Conservation (phyloP, 805 yeast species). For the Saccharomycopsis sp. region DNA sequence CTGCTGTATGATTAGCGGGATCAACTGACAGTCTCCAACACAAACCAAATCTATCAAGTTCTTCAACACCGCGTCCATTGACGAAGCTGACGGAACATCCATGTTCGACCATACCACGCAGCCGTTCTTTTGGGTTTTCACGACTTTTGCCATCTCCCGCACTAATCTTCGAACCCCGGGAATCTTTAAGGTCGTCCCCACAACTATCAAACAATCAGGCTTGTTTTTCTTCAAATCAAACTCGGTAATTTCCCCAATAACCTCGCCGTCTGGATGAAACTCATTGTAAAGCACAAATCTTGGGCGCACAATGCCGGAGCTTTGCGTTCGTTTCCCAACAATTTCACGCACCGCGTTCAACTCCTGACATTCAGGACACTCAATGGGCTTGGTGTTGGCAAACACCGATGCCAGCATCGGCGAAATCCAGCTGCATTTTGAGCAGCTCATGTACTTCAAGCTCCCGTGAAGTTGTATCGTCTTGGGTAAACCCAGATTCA, state of each 20-base stretch:
- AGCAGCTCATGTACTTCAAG: slow-evolving; percentile 60
- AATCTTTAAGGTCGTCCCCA: slow-evolving; percentile 79
- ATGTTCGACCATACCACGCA: slow-evolving; percentile 53
- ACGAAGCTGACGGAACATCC: slow-evolving; percentile 44
- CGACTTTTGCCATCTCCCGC: slow-evolving; percentile 1
- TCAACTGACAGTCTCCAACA: slow-evolving; percentile 55
- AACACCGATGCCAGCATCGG: slow-evolving; percentile 47
- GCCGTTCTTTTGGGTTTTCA: slow-evolving; percentile 38
- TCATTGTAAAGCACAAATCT: slow-evolving; percentile 66
- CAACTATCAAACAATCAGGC: slow-evolving; percentile 73
- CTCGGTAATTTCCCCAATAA: slow-evolving; percentile 68
- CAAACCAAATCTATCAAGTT: slow-evolving; percentile 46
- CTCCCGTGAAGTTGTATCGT: slow-evolving; percentile 84
- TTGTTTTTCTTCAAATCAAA: slow-evolving; percentile 45
- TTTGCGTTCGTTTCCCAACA: slow-evolving; percentile 60
- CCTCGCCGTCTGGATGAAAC: slow-evolving; percentile 79
- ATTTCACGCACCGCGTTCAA: slow-evolving; percentile 44
- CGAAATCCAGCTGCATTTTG: slow-evolving; percentile 58
- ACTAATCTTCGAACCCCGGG: slow-evolving; percentile 64
- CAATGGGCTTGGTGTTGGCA: slow-evolving; percentile 28
- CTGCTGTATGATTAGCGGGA: slow-evolving; percentile 28
- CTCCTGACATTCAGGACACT: slow-evolving; percentile 59
- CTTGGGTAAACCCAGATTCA: slow-evolving; percentile 33
- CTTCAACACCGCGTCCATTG: slow-evolving; percentile 41
- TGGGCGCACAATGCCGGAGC: slow-evolving; percentile 53